Evolutionary conservation across 2,329 filamentous ascomycete species (phyloP).

Genomic region (Sporothrix globosa): DNA sequence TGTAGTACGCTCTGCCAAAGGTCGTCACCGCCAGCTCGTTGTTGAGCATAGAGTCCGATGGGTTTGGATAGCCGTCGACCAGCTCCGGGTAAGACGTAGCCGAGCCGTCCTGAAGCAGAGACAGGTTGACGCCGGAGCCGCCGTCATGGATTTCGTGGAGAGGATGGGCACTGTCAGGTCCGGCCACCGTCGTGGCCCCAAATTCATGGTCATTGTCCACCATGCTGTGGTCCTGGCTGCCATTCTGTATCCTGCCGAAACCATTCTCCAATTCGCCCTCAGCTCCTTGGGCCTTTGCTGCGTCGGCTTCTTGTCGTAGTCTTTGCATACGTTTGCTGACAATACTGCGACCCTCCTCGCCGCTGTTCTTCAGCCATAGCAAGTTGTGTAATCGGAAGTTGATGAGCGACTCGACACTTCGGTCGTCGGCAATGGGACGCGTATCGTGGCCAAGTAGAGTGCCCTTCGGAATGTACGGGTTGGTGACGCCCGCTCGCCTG

Average conservation of each 20-base stretch:
- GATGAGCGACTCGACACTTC: conserved; percentile 86
- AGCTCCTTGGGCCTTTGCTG: conserved; percentile 57
- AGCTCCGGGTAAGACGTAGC: conserved; percentile 11
- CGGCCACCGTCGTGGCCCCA: background rate
- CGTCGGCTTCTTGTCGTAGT: conserved; percentile 59
- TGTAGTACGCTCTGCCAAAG: conserved; percentile 64
- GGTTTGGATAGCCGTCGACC: conserved; percentile 40
- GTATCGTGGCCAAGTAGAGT: conserved; percentile 92
- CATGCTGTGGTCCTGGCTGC: background rate
- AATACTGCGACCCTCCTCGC: conserved; percentile 61
- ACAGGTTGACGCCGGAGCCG: conserved; percentile 7
- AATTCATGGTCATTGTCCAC: background rate
- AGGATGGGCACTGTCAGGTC: background rate
- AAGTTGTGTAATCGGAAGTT: conserved; percentile 91
- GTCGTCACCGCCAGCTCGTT: conserved; percentile 40
- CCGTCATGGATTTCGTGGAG: background rate
- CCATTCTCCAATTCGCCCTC: conserved; percentile 30
- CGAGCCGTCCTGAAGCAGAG: conserved; percentile 19
- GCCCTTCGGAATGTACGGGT: conserved; percentile 82
- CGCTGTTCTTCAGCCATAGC: conserved; percentile 70
- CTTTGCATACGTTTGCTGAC: conserved; percentile 61
- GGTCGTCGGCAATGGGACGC: conserved; percentile 82
- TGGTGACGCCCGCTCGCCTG: conserved; percentile 65
- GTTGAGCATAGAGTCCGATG: conserved; percentile 35
- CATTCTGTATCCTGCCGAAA: conserved; percentile 15